Percentiles rank a stretch among this genome's conserved stretches.
These are phyloP conservation scores for Hemisphaericaspora xylofermentans DNA, from an alignment of 1,139 yeast species.

Conservation along the genomic window DNA sequence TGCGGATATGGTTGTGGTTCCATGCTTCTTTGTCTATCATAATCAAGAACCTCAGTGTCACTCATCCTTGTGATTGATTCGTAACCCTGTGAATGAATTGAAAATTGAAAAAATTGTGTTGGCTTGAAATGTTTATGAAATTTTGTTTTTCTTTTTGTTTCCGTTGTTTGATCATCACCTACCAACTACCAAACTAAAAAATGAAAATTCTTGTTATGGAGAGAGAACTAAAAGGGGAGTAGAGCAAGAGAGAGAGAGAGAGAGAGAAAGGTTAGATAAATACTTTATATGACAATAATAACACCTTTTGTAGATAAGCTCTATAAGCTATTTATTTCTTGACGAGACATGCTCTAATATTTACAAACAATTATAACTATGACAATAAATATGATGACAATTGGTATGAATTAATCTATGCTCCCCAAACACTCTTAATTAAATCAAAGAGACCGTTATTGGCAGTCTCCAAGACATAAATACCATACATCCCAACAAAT, in stretches of 20 bases:
- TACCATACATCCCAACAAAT: constrained; percentile 70
- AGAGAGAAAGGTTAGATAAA: too few species aligned
- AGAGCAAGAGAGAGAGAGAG: too few species aligned
- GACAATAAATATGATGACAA: neutral
- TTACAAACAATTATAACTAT: neutral
- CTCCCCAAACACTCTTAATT: constrained; percentile 43
- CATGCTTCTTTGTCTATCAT: constrained; percentile 13
- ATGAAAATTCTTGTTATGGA: too few species aligned
- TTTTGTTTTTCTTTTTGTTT: neutral
- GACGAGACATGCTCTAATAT: neutral
- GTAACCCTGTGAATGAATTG: neutral
- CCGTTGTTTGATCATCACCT: neutral
- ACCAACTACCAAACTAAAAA: neutral
- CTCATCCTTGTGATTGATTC: constrained; percentile 14
- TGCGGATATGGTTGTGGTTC: constrained; percentile 17
- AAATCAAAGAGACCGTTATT: constrained; percentile 56
- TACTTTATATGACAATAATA: too few species aligned
- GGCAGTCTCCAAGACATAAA: constrained; percentile 47
- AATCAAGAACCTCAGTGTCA: constrained; percentile 19
- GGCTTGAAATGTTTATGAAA: neutral
- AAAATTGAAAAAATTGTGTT: neutral
- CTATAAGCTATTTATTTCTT: neutral
- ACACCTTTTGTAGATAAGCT: too few species aligned
- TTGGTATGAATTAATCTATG: constrained; percentile 13
- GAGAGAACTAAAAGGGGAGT: too few species aligned